Conservation (phyloP, 345 rosid species). For the Hibiscus trionum region DNA sequence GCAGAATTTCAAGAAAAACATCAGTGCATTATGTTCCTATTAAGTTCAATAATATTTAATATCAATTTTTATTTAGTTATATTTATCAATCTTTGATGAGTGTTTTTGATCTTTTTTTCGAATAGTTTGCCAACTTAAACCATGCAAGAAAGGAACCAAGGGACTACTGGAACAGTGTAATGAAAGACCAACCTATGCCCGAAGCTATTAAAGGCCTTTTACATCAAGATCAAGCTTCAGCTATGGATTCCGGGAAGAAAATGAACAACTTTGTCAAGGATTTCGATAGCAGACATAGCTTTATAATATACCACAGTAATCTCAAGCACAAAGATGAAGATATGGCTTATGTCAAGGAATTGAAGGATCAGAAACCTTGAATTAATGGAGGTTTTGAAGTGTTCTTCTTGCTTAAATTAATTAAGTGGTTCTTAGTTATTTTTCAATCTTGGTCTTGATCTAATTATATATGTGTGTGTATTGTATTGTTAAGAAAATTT, state of each 20-base stretch:
- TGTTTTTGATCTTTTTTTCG: not conserved
- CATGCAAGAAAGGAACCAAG: constrained; percentile 9
- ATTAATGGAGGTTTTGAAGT: not conserved
- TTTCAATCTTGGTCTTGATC: not conserved
- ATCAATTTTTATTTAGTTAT: not conserved
- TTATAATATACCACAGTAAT: constrained; percentile 5
- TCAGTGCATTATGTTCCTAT: not conserved
- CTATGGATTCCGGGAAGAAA: constrained; percentile 4
- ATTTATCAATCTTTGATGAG: not conserved
- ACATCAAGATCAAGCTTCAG: constrained; percentile 4
- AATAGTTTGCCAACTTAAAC: not conserved
- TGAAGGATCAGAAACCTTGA: not conserved
- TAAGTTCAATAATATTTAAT: not conserved
- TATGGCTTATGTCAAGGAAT: not conserved
- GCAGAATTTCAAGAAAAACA: not conserved
- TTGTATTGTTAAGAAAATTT: not conserved
- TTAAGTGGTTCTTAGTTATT: not conserved
- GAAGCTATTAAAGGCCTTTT: constrained; percentile 8
- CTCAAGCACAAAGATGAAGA: not conserved
- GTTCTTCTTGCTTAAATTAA: too few relatives aligned
- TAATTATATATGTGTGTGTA: not conserved
- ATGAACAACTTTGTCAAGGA: constrained; percentile 6
- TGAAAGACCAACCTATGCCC: constrained; percentile 6
- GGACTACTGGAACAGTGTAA: constrained; percentile 7
- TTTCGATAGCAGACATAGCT: constrained; percentile 1